Evolutionary conservation across 75 land plant species (phyloP).

Genomic region (Cunninghamia lanceolata): DNA sequence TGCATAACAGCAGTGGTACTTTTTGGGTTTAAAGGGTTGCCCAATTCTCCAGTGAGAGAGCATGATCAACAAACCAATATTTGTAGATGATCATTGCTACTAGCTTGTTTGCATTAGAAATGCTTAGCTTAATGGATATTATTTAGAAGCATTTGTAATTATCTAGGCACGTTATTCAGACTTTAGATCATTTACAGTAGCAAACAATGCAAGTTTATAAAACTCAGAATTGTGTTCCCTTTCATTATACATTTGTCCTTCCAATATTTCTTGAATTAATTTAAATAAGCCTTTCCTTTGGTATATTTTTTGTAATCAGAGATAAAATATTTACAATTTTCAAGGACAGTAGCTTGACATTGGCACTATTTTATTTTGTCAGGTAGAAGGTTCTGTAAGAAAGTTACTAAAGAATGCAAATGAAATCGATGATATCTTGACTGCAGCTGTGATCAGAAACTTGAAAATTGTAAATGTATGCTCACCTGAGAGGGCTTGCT

Average conservation of each 20-base stretch:
- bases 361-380: background rate
- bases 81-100: background rate
- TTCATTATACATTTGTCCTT: background rate
- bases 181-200: background rate
- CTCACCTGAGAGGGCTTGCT: constrained; percentile 3
- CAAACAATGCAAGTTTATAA: background rate
- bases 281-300: background rate
- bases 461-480: constrained; percentile 72
- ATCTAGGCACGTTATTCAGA: background rate
- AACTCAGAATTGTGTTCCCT: background rate
- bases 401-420: constrained; percentile 58
- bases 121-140: background rate
- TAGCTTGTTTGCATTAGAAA: background rate
- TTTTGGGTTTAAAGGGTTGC: background rate
- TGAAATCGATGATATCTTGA: constrained; percentile 63
- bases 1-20: background rate
- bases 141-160: background rate
- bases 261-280: background rate
- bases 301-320: background rate
- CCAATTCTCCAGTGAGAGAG: background rate
- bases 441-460: constrained; percentile 70
- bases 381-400: constrained; percentile 51
- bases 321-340: constrained; percentile 2
- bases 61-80: background rate
- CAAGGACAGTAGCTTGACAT: background rate